phyloP scores from a whole-genome alignment of 2,329 filamentous ascomycete species.

The Fusarium veterinarium region DNA sequence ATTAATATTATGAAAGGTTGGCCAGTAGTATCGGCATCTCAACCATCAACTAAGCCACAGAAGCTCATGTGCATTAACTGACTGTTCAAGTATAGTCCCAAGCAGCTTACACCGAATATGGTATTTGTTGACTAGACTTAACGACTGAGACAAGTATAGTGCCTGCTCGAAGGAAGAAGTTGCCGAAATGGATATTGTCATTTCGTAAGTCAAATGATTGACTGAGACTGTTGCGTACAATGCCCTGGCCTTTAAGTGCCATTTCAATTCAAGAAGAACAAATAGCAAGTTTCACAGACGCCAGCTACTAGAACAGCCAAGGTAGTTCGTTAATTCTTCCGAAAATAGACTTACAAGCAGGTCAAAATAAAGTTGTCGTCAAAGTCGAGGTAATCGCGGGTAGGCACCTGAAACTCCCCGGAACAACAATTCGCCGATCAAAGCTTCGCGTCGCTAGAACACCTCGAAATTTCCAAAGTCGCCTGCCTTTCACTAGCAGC shows the following conservation, averaged over 20 bases:
- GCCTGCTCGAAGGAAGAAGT: not conserved
- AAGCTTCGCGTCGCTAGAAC: constrained; percentile 35
- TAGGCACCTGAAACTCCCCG: not conserved
- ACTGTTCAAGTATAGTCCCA: not conserved
- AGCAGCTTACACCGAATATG: not conserved
- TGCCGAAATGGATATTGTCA: not conserved
- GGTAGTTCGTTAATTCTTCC: not conserved
- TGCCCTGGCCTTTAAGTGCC: not conserved
- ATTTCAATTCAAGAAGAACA: not conserved
- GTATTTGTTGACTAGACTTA: not conserved
- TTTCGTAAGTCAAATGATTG: not conserved
- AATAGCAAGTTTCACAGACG: too few species aligned
- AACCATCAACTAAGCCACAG: not conserved
- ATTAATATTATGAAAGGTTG: not conserved
- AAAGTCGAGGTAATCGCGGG: not conserved
- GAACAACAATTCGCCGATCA: constrained; percentile 26
- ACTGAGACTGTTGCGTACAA: not conserved
- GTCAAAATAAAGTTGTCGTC: not conserved
- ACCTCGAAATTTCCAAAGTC: constrained; percentile 44
- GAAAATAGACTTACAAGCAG: not conserved
- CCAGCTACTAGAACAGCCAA: not conserved
- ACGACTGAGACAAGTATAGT: not conserved
- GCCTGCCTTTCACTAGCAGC: constrained; percentile 6
- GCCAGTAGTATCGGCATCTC: not conserved
- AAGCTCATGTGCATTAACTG: not conserved